Evolutionary conservation across 345 rosid genomes (phyloP).

Genomic region (Gossypium anomalum): DNA sequence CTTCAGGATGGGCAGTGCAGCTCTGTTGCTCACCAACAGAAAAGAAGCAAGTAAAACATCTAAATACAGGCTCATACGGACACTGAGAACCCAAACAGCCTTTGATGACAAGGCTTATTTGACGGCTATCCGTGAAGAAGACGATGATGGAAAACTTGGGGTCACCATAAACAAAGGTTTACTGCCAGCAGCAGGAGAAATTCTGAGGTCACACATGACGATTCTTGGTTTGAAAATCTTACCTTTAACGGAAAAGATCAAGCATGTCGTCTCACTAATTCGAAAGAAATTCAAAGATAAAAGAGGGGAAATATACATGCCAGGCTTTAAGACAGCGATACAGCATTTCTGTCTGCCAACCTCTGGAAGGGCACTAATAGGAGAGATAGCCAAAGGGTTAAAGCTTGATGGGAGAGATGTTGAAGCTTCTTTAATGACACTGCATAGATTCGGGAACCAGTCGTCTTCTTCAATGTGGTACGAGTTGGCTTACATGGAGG

Average conservation of each 20-base stretch:
- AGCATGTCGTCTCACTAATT: slow-evolving; percentile 25
- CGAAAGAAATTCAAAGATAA: slow-evolving; percentile 26
- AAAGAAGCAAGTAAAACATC: slow-evolving; percentile 24
- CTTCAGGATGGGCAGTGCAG: slow-evolving; percentile 62
- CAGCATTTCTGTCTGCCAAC: slow-evolving; percentile 52
- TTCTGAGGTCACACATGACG: slow-evolving; percentile 29
- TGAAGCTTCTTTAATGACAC: slow-evolving; percentile 51
- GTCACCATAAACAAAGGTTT: slow-evolving; percentile 42
- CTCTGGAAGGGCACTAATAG: slow-evolving; percentile 40
- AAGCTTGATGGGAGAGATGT: slow-evolving; percentile 34
- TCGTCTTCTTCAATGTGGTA: slow-evolving; percentile 56
- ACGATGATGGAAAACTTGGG: slow-evolving; percentile 46
- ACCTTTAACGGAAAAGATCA: slow-evolving; percentile 29
- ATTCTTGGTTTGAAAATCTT: slow-evolving; percentile 35
- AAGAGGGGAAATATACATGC: slow-evolving; percentile 35
- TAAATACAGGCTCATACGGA: slow-evolving; percentile 30
- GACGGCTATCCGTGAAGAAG: slow-evolving; percentile 33
- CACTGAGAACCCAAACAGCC: not conserved
- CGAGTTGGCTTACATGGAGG: slow-evolving; percentile 50
- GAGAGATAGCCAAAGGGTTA: slow-evolving; percentile 42
- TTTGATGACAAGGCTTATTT: not conserved
- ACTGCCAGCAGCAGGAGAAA: slow-evolving; percentile 34
- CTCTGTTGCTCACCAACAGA: slow-evolving; percentile 44
- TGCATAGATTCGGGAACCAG: slow-evolving; percentile 59
- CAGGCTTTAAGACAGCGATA: slow-evolving; percentile 39